Evolutionary conservation across 805 yeast species (phyloP), one percentile per base, ranked within the genome.

Genomic region (Barnettozyma pratensis): DNA sequence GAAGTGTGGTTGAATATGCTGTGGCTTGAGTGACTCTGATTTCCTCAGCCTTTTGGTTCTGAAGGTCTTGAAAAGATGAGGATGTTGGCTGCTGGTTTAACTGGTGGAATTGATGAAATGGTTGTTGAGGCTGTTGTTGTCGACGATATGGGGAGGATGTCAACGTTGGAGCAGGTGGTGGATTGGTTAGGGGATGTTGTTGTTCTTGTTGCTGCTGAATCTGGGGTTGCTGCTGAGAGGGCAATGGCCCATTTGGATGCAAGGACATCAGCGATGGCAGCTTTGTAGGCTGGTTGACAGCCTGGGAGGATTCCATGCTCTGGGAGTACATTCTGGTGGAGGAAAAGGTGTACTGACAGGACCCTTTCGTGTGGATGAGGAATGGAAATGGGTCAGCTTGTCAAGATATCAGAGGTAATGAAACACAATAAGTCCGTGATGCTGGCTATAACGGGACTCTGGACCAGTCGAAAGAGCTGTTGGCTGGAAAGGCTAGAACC

Each of bases 1-100:
- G 68, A 32, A 58, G 35, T 5, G 53, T 49, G 5, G 52, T 42
- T n/a, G 50, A 37, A 4, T 14, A 37, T 7, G 45, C 30, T 10
- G 35, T 19, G 5, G 35, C 31, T 37, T 30, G 35, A 12, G 29
- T 37, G 19, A 37, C 39, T 36, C 40, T 35, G 14, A 41, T 41
- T 31, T 41, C 43, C 11, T 41, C 43, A 19, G 34, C 34, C 34
- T 11, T 31, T 8, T 8, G 34, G 34, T 11, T 31, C 34, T 31
- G 8, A 11, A 31, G 34, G 34, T 8, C 34, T 11, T 11, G 34
- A 31, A 3, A 19, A 19, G 19, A 19, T 19, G 19, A 19, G 19
- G 19, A 19, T 19, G 19, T 19, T 19, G 34, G 34, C 34, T 31
- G 34, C 34, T 31, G 34, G 11, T 8, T 8, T 8, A 11, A 11